Conservation (phyloP, 441 rosid genomes). For the Francoa sonchifolia region DNA sequence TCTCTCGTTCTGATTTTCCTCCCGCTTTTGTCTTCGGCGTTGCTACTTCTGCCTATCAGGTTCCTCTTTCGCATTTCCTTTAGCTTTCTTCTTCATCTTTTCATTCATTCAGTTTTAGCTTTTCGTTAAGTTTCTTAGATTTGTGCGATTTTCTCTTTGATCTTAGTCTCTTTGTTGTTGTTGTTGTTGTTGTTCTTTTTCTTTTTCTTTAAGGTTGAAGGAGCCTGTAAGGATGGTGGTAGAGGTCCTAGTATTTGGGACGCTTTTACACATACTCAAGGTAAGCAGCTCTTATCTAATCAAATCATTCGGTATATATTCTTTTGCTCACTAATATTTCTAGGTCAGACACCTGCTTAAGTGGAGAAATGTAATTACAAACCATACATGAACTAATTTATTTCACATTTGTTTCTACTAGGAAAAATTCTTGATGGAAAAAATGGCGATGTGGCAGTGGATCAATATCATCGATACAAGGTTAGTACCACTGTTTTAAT, state of each 20-base stretch:
- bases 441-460: constrained; percentile 79
- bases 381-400: not conserved
- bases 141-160: not conserved
- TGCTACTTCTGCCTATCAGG: constrained; percentile 87
- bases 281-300: constrained; percentile 14
- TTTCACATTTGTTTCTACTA: constrained; percentile 13
- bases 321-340: not conserved
- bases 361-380: not conserved
- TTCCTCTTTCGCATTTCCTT: constrained; percentile 1
- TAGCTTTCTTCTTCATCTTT: not conserved
- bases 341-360: not conserved
- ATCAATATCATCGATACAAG: constrained; percentile 78
- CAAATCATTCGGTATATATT: too few species aligned
- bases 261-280: constrained; percentile 53
- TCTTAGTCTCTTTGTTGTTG: not conserved
- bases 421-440: constrained; percentile 65
- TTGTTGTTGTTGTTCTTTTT: not conserved
- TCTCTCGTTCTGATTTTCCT: constrained; percentile 48
- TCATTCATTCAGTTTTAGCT: not conserved
- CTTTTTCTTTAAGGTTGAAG: constrained; percentile 55
- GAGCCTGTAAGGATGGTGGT: constrained; percentile 62
- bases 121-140: not conserved
- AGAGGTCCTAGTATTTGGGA: constrained; percentile 88
- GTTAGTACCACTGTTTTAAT: constrained; percentile 15
- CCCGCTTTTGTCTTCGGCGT: constrained; percentile 62